phyloP scores from a whole-genome alignment of 2,329 filamentous ascomycete genomes.

The Grosmannia huntii region DNA sequence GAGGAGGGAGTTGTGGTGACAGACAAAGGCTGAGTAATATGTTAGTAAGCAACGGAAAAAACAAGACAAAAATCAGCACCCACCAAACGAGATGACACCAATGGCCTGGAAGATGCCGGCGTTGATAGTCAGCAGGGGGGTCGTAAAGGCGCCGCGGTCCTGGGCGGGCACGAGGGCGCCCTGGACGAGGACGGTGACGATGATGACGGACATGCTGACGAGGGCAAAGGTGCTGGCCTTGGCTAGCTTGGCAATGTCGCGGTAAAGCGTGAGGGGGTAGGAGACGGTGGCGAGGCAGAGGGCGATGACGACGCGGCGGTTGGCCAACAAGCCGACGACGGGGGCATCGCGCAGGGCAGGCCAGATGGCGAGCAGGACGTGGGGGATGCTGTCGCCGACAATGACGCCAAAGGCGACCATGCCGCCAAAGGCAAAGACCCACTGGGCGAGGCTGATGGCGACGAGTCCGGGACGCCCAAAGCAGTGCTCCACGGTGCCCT shows the following conservation, averaged over 20 bases:
- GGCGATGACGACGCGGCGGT: slow-evolving; percentile 75
- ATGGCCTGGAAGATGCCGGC: slow-evolving; percentile 88
- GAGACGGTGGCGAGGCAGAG: slow-evolving; percentile 77
- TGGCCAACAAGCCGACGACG: slow-evolving; percentile 69
- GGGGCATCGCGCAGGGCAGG: slow-evolving; percentile 59
- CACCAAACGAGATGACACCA: slow-evolving; percentile 95
- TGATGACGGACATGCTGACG: slow-evolving; percentile 83
- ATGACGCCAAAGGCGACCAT: slow-evolving; percentile 99
- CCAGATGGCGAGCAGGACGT: slow-evolving; percentile 73
- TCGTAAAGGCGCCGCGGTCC: slow-evolving; percentile 58
- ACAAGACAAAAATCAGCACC: slow-evolving; percentile 14
- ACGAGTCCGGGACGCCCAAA: slow-evolving; percentile 81
- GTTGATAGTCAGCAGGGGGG: slow-evolving; percentile 65
- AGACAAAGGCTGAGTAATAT: slow-evolving; percentile 40
- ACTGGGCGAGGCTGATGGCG: slow-evolving; percentile 82
- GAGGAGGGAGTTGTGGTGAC: slow-evolving; percentile 88
- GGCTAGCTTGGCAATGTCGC: slow-evolving; percentile 95
- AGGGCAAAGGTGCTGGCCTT: slow-evolving; percentile 92
- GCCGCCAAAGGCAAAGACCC: slow-evolving; percentile 96
- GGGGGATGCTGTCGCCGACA: slow-evolving; percentile 89
- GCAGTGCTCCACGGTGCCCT: slow-evolving; percentile 90
- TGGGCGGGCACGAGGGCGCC: slow-evolving; percentile 61
- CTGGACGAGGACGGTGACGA: slow-evolving; percentile 78
- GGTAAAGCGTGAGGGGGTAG: slow-evolving; percentile 82
- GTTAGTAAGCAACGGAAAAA: not conserved